Base-by-base conservation (phyloP, 2,329 filamentous ascomycete species). In the Neofusicoccum sp. region DNA sequence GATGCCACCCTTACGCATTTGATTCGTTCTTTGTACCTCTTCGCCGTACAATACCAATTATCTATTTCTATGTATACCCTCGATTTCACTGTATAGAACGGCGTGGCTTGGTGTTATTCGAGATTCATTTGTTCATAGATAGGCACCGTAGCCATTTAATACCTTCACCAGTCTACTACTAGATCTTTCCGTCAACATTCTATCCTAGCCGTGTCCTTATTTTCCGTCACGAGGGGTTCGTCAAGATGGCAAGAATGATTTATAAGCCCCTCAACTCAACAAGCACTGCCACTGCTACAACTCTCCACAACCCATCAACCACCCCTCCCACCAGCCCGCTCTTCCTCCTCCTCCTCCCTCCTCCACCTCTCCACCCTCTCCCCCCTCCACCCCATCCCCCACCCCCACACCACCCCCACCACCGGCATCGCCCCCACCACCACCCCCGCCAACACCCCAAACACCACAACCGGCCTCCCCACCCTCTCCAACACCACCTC, bases 401-500 rank as follows among this genome's bases (percentile, higher is more conserved):
- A 56, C 5, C 20, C 36, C 51, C 51, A 56, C 16, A 31, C 51
- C 3, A 26, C 40, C 24, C 20, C 28, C 14, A 31, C 36, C 1
- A 20, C 40, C 11, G 51, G 51, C 20, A 36, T 36, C 36, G 36
- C 41, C 16, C 16, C n/a, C 4, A 16, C 51, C 6, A 56, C 51
- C 12, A 56, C 36, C 4, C 36, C 51, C 14, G 51, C 51, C 24
- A 56, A 36, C 12, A 28, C 26, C 33, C 33, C 49, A 28, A 54
- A 54, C 33, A 48, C 26, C 9, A 48, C 45, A 3, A 31, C 31
- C 3, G 45, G 45, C 12, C 24, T 45, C 80, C 44, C 82, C 9
- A 34, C 26, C 51, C 12, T 30, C 3, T 28, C 36, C 75, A 69
- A 80, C 69, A 26, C 43, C 24, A 45, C 6, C 43, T 81, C 78